Base-by-base conservation (phyloP, 1,284 basidiomycete genomes). In the Neotropicomus parvogracilis region DNA sequence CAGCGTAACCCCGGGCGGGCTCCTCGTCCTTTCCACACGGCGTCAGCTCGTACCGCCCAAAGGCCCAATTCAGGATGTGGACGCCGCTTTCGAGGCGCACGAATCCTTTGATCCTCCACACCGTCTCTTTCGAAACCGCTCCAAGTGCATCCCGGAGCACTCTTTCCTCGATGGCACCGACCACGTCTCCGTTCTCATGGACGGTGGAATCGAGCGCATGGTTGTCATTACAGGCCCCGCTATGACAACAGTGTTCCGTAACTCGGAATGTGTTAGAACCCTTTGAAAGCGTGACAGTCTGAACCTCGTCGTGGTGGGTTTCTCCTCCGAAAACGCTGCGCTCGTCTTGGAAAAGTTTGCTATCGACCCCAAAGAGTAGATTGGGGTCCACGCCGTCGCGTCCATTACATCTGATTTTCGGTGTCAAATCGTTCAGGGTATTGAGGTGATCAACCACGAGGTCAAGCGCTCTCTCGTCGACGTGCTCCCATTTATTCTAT, bases 51-150 rank as follows among this genome's bases (percentile, higher is more conserved):
- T 80, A 83, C 41, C 91, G 77, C 16, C 89, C 89, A 68, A 95
- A 95, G 6, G 92, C 91, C 88, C 89, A 95, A 64, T 95, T 95
- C 52, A 95, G 64, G 53, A 94, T 88, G 57, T 77, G 65, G 36
- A 73, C 66, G 19, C 73, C 74, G 16, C 64, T 65, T 11, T 61
- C 60, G n/a, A 88, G 63, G 29, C 75, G 75, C 21, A 92, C 75
- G 58, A 91, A 90, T 12, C 92, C 91, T 62, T 95, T 95, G 33
- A 90, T 80, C 37, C 88, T 72, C 80, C 86, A 91, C 8, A 88
- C 70, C 4, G 70, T 70, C 60, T 88, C 86, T 54, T 83, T 85
- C 11, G 81, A 77, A 7, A 94, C 66, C 20, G 65, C 64, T 1
- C 57, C 59, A 0, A 93, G 74, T 6, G 79, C 79, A 10, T 62